These are phyloP conservation scores for Melanomma pulvis-pyrius DNA, from an alignment of 495 filamentous ascomycete species.

Conservation along the genomic window DNA sequence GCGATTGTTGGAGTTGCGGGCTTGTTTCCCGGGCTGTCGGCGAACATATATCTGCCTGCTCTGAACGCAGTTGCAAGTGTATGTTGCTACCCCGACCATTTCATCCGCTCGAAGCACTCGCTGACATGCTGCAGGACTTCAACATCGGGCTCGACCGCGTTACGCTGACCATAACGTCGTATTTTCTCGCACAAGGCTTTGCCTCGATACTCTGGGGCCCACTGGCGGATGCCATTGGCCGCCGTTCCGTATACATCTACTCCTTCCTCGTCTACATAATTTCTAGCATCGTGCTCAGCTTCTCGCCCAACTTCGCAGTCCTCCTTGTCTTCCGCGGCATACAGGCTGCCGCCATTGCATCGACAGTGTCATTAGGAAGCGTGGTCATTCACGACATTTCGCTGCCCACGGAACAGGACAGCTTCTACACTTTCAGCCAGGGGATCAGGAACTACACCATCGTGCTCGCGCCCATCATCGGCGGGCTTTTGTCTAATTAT, in stretches of 20 bases:
- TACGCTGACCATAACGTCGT: conserved; percentile 23
- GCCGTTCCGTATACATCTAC: conserved; percentile 49
- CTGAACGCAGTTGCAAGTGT: conserved; percentile 28
- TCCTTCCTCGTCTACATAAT: conserved; percentile 50
- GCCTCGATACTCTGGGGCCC: conserved; percentile 52
- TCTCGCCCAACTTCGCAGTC: conserved; percentile 12
- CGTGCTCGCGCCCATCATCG: conserved; percentile 10
- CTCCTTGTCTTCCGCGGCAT: conserved; percentile 29
- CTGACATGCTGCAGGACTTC: conserved; percentile 5
- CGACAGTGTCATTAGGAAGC: conserved; percentile 45
- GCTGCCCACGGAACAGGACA: not conserved
- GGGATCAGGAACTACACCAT: conserved; percentile 7
- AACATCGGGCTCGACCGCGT: not conserved
- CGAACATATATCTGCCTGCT: conserved; percentile 48
- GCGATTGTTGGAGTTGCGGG: conserved; percentile 48
- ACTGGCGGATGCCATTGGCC: conserved; percentile 50
- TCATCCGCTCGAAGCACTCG: not conserved
- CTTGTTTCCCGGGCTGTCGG: conserved; percentile 47
- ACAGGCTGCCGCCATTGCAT: conserved; percentile 21
- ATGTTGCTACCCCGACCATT: not conserved
- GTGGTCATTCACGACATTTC: conserved; percentile 20
- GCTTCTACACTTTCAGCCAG: conserved; percentile 13
- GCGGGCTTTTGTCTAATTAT: conserved; percentile 8
- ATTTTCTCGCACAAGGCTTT: conserved; percentile 54
- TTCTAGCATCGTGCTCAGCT: conserved; percentile 21